A percentile compares a stretch with the other conserved stretches of the same genome.
phyloP scores from a whole-genome alignment of 83 land plant genomes.

The Diphasiastrum complanatum region DNA sequence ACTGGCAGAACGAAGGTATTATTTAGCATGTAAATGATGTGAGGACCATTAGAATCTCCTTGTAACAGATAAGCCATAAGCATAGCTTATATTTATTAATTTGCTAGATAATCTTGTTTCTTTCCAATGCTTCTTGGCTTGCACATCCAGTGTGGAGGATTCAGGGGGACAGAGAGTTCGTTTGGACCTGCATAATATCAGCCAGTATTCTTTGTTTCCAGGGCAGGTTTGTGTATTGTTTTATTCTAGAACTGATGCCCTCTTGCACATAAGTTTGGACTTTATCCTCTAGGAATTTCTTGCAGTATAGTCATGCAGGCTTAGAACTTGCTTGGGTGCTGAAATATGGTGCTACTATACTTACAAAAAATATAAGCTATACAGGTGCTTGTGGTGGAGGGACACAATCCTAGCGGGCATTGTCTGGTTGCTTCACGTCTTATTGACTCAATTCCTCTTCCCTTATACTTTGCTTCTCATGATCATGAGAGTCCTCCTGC shows the following conservation, averaged over 20 bases:
- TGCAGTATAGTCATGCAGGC: not conserved
- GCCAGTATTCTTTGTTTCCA: constrained; percentile 72
- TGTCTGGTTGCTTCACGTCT: constrained; percentile 66
- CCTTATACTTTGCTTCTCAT: not conserved
- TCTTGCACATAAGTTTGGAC: not conserved
- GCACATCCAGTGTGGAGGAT: constrained; percentile 54
- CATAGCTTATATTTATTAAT: no score
- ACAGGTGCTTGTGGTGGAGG: constrained; percentile 76
- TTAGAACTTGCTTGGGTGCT: not conserved
- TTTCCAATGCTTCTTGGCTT: no score
- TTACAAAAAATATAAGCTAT: not conserved
- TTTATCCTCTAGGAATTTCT: not conserved
- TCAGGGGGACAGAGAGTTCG: constrained; percentile 86
- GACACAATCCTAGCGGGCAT: constrained; percentile 91
- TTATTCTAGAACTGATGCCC: not conserved
- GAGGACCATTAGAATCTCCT: no score
- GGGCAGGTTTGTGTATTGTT: constrained; percentile 50
- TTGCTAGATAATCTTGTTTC: no score
- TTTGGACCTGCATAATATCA: constrained; percentile 64
- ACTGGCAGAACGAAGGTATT: no score
- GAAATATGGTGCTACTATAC: not conserved
- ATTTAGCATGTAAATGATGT: no score
- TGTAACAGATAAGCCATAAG: no score
- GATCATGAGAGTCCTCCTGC: constrained; percentile 42
- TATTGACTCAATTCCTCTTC: constrained; percentile 51